Evolutionary conservation across 1,284 basidiomycete species (phyloP).

Genomic region (Malassezia restricta): DNA sequence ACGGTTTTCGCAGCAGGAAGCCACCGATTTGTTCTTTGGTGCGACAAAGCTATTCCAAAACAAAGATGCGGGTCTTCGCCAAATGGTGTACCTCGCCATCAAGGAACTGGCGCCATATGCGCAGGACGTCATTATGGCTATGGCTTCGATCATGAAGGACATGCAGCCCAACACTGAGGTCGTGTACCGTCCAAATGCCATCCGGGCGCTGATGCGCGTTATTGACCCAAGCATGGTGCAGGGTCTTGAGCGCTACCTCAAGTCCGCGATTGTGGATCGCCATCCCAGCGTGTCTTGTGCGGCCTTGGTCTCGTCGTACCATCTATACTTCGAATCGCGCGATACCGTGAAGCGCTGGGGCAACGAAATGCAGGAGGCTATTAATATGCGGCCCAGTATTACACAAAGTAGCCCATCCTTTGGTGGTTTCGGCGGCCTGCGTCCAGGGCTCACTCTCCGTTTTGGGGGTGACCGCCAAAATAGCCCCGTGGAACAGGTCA

Average conservation of each 20-base stretch:
- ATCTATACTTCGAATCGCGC: constrained; percentile 81
- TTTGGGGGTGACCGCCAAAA: constrained; percentile 22
- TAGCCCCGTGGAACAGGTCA: constrained; percentile 56
- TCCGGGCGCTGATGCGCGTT: constrained; percentile 86
- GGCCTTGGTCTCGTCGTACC: constrained; percentile 90
- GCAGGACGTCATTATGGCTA: constrained; percentile 97
- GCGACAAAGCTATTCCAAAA: constrained; percentile 98
- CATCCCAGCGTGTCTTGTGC: constrained; percentile 91
- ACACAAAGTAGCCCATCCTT: constrained; percentile 24
- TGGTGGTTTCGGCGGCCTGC: constrained; percentile 50
- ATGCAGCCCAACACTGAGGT: constrained; percentile 99
- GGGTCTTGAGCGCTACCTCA: constrained; percentile 97
- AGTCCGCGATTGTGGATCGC: constrained; percentile 94
- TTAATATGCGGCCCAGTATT: constrained; percentile 50
- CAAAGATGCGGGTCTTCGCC: constrained; percentile 90
- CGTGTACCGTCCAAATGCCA: constrained; percentile 95
- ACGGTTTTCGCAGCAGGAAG: constrained; percentile 86
- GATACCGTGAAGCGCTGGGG: constrained; percentile 82
- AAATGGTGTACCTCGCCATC: constrained; percentile 97
- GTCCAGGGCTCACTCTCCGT: constrained; percentile 35
- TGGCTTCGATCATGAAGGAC: constrained; percentile 99
- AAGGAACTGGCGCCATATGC: constrained; percentile 93
- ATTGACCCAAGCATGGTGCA: constrained; percentile 96
- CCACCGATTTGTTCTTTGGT: constrained; percentile 95
- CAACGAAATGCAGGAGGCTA: constrained; percentile 93